phyloP scores from a whole-genome alignment of 805 yeast species.

The Candida nemodendra region DNA sequence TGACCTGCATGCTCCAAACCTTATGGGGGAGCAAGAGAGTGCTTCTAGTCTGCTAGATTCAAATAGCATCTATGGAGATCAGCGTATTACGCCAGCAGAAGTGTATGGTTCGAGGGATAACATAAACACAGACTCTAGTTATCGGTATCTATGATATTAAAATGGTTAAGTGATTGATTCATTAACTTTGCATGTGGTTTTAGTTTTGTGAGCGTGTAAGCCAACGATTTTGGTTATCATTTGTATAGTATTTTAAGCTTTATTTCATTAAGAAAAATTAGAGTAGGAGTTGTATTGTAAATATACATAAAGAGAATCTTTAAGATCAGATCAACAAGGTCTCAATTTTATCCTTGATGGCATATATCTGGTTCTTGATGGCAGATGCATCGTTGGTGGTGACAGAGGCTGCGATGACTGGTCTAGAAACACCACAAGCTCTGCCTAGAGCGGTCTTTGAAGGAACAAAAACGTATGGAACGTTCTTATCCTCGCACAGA shows the following conservation, averaged over 20 bases:
- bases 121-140: background rate
- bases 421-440: constrained; percentile 99
- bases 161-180: too few relatives aligned
- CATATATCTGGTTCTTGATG: constrained; percentile 94
- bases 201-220: constrained; percentile 1
- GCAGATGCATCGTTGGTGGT: constrained; percentile 98
- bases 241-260: too few relatives aligned
- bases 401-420: constrained; percentile 97
- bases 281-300: background rate
- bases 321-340: constrained; percentile 84
- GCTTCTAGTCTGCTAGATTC: constrained; percentile 7
- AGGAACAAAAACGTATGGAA: constrained; percentile 98
- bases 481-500: constrained; percentile 98
- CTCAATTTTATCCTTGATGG: constrained; percentile 98
- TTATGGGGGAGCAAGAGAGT: constrained; percentile 10
- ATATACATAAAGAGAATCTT: too few relatives aligned
- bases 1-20: constrained; percentile 6
- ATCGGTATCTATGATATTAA: background rate
- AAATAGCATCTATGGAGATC: constrained; percentile 14
- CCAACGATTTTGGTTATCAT: too few relatives aligned
- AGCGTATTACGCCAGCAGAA: constrained; percentile 10
- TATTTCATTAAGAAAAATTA: constrained; percentile 2
- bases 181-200: constrained; percentile 9
- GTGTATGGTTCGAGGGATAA: constrained; percentile 7
- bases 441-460: constrained; percentile 98